Base-by-base conservation (phyloP, 2,329 filamentous ascomycete genomes). In the Cadophora gregata region DNA sequence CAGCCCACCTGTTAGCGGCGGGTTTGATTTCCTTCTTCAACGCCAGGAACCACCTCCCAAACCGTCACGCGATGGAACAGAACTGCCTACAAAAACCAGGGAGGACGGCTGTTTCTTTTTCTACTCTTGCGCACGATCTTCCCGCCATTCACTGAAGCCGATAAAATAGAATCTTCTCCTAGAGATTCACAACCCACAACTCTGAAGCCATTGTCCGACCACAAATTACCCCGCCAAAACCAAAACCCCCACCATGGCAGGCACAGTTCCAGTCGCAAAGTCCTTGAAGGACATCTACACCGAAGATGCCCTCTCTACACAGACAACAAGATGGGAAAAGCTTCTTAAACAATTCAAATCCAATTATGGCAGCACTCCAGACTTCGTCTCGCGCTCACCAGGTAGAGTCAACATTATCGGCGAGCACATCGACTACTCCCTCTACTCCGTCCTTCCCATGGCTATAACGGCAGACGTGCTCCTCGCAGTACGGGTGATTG, bases 391-490 rank as follows among this genome's bases (percentile, higher is more conserved):
- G 10, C 90, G 96, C 70, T 97, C 94, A 64, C 96, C 96, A 0
- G 96, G 96, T 67, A 88, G 96, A 72, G 96, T 99, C 72, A 98
- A 98, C 82, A 96, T 99, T 76, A 97, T 99, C 77, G 96, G 96
- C 79, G 96, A 99, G 85, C 96, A 99, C 82, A 97, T 99, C 76
- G 96, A 99, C 82, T 99, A 99, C 82, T 97, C 93, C 16, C 87
- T 99, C 24, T 99, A 98, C 83, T 90, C 96, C 73, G 94, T 97
- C 67, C 85, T 99, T 27, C 96, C 96, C 62, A 97, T 97, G 88
- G 96, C 95, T 69, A 93, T 98, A 72, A 93, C 92, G 6, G 92
- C 93, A 69, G 96, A 99, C 79, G 90, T 93, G 65, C 86, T 99
- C 67, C 86, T 99, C 75, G 96, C 95, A 62, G 92, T 97, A 45